Evolutionary conservation across 176 grass and related monocot species (phyloP).

Genomic region (Musa acuminata): DNA sequence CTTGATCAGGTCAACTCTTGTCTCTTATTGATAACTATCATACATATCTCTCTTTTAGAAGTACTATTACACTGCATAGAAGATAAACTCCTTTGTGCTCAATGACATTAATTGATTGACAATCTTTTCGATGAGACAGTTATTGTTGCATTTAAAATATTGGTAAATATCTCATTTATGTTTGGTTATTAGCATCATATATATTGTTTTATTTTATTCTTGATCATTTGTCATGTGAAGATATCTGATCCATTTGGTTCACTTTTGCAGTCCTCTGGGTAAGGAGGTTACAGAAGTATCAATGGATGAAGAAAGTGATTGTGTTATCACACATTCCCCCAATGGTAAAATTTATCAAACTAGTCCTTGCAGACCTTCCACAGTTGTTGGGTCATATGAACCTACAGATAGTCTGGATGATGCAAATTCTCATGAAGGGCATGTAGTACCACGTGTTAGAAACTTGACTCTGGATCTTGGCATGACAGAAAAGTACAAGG

Average conservation of each 20-base stretch:
- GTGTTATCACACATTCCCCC: conserved; percentile 29
- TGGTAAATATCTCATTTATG: neutral
- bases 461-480: conserved; percentile 13
- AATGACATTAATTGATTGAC: too few species aligned
- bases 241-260: neutral
- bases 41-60: too few species aligned
- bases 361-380: neutral
- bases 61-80: too few species aligned
- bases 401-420: neutral
- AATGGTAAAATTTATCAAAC: conserved; percentile 30
- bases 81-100: too few species aligned
- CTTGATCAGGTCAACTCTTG: too few species aligned
- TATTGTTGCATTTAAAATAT: too few species aligned
- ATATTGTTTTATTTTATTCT: neutral
- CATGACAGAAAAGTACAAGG: conserved; percentile 15
- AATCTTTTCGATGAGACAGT: too few species aligned
- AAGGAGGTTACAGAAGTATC: conserved; percentile 55
- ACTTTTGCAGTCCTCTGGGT: conserved; percentile 38
- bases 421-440: conserved; percentile 8
- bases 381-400: neutral
- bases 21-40: too few species aligned
- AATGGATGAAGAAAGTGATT: conserved; percentile 55
- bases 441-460: conserved; percentile 1
- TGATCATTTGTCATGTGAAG: neutral
- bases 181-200: neutral